These are phyloP conservation scores for Ulota crispa DNA, from an alignment of 225 moss, liverwort and hornwort genomes.

Conservation along the genomic window DNA sequence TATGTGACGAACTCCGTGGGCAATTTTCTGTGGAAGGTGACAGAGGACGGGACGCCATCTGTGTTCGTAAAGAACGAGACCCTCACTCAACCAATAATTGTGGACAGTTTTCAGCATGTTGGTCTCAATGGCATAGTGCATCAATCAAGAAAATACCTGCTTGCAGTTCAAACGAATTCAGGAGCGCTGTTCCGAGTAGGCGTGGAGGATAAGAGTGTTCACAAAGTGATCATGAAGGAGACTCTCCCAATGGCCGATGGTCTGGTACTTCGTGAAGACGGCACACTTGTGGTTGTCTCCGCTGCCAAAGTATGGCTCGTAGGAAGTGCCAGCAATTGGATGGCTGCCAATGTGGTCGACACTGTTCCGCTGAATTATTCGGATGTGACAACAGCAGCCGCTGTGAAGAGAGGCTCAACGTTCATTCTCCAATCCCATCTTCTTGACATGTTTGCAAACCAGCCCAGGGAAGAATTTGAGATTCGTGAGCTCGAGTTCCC, in stretches of 20 bases:
- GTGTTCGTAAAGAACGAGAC: conserved; percentile 41
- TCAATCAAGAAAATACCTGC: conserved; percentile 41
- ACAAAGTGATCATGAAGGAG: conserved; percentile 44
- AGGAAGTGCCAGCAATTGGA: conserved; percentile 58
- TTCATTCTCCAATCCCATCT: conserved; percentile 44
- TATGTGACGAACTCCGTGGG: conserved; percentile 63
- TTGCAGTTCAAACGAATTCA: conserved; percentile 56
- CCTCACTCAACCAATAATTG: conserved; percentile 50
- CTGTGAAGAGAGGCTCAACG: conserved; percentile 28
- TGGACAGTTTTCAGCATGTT: conserved; percentile 20
- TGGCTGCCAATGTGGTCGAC: conserved; percentile 63
- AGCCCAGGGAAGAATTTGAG: conserved; percentile 48
- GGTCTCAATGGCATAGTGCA: conserved; percentile 67
- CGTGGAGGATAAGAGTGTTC: conserved; percentile 41
- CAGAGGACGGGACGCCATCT: conserved; percentile 45
- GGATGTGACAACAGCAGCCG: conserved; percentile 39
- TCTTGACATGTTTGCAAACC: conserved; percentile 1
- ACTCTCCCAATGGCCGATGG: conserved; percentile 60
- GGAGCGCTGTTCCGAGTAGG: conserved; percentile 70
- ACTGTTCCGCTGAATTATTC: conserved; percentile 47
- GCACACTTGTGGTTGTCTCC: conserved; percentile 71
- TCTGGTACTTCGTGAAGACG: conserved; percentile 60
- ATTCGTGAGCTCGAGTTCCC: conserved; percentile 67
- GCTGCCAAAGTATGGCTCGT: conserved; percentile 63
- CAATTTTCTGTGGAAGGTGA: conserved; percentile 81